Percentiles rank a stretch among this genome's conserved stretches.
phyloP scores from a whole-genome alignment of 441 rosid species.

The Syzygium malaccense region DNA sequence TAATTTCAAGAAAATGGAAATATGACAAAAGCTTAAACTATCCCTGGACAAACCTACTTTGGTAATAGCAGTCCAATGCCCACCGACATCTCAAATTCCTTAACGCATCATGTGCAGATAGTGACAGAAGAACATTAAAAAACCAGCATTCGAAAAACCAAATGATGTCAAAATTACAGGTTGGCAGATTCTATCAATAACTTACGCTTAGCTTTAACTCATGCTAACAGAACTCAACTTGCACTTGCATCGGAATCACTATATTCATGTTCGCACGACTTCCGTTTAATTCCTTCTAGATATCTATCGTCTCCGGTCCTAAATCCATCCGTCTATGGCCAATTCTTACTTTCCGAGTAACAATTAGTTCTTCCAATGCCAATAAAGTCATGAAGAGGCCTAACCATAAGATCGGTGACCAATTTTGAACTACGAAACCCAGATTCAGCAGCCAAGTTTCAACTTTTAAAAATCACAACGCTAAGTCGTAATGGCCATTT shows the following conservation, averaged over 20 bases:
- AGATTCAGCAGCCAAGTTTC: neutral
- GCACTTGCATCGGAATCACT: neutral
- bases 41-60: neutral
- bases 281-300: neutral
- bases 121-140: neutral
- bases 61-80: neutral
- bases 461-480: neutral
- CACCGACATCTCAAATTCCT: neutral
- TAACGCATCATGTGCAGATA: neutral
- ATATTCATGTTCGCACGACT: neutral
- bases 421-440: neutral
- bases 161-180: neutral
- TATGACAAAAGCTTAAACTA: neutral
- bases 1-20: neutral
- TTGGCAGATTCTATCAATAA: neutral
- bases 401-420: neutral
- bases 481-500: neutral
- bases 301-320: neutral
- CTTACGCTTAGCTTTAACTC: neutral
- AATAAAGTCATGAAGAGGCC: neutral
- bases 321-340: neutral
- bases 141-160: neutral
- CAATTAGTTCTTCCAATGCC: neutral
- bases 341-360: neutral
- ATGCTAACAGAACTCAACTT: neutral